These are phyloP conservation scores for Herpetomonas samuelpessoai DNA, from an alignment of 208 protist species.

Conservation along the genomic window DNA sequence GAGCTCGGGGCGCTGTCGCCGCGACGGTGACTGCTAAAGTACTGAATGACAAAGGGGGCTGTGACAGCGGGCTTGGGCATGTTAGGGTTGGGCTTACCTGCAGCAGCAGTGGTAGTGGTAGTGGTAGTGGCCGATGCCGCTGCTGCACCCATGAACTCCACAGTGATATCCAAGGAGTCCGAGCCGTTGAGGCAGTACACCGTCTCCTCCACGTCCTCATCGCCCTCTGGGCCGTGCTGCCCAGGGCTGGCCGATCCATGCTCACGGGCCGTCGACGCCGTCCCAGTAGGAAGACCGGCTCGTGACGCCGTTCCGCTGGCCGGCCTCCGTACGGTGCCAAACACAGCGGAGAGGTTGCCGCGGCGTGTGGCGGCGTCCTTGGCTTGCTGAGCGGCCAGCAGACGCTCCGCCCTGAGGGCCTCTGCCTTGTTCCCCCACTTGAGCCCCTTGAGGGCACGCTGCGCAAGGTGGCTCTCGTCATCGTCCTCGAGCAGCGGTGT, in stretches of 20 bases:
- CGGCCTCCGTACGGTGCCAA: neutral
- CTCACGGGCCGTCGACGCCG: too few relatives aligned
- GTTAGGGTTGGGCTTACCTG: too few relatives aligned
- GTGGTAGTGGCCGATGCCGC: too few relatives aligned
- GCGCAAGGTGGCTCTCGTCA: slow-evolving; percentile 20
- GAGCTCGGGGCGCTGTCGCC: neutral
- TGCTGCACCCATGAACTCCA: slow-evolving; percentile 15
- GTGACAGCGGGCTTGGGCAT: neutral
- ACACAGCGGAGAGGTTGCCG: neutral
- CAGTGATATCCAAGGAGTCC: slow-evolving; percentile 42
- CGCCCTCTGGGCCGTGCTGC: neutral
- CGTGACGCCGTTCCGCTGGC: too few relatives aligned
- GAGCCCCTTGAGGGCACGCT: slow-evolving; percentile 10
- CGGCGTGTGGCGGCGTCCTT: slow-evolving; percentile 5
- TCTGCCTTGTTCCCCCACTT: slow-evolving; percentile 25
- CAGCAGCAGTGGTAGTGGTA: neutral
- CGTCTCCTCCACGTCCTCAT: neutral
- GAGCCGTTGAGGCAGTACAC: slow-evolving; percentile 30
- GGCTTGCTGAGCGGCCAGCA: slow-evolving; percentile 14
- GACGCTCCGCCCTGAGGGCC: slow-evolving; percentile 16
- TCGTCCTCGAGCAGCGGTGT: slow-evolving; percentile 34
- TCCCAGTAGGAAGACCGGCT: too few relatives aligned
- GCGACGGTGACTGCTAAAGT: neutral
- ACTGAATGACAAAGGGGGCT: neutral
- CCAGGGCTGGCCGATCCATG: neutral